These are phyloP conservation scores for Yamadazyma sp. DNA, from an alignment of 1,139 yeast genomes.

Conservation along the genomic window DNA sequence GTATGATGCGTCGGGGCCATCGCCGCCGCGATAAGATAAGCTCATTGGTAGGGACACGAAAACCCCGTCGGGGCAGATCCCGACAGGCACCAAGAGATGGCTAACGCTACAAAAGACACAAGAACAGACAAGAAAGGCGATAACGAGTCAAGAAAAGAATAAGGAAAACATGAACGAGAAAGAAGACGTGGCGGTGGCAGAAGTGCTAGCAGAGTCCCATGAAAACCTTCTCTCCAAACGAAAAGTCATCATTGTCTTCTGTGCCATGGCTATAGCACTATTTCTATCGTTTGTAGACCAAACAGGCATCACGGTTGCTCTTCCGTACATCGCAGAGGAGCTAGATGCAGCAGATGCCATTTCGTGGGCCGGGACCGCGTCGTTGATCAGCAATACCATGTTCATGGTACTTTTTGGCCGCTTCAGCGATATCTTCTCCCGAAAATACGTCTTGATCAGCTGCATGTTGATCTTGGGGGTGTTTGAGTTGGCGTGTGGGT, in stretches of 20 bases:
- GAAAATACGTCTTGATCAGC: conserved; percentile 35
- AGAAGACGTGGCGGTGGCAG: neutral
- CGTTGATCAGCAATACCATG: conserved; percentile 43
- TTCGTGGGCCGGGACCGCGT: conserved; percentile 50
- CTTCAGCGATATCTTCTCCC: conserved; percentile 42
- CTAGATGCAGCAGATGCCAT: conserved; percentile 38
- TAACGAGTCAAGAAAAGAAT: no score
- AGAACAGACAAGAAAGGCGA: neutral
- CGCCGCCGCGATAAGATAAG: no score
- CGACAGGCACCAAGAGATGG: no score
- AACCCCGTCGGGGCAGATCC: no score
- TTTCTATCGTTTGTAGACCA: conserved; percentile 39
- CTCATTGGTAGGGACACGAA: no score
- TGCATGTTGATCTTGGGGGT: conserved; percentile 32
- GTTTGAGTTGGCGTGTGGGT: conserved; percentile 43
- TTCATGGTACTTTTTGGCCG: conserved; percentile 42
- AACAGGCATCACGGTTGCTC: conserved; percentile 42
- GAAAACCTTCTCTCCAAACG: conserved; percentile 25
- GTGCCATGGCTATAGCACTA: conserved; percentile 27
- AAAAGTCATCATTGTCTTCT: conserved; percentile 25
- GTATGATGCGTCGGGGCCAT: no score
- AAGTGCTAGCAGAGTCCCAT: conserved; percentile 22
- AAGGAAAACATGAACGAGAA: neutral
- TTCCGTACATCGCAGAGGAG: conserved; percentile 39
- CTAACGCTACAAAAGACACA: no score